Evolutionary conservation across 371 early-diverging fungal species (phyloP).

Genomic region (Mortierella sp.): DNA sequence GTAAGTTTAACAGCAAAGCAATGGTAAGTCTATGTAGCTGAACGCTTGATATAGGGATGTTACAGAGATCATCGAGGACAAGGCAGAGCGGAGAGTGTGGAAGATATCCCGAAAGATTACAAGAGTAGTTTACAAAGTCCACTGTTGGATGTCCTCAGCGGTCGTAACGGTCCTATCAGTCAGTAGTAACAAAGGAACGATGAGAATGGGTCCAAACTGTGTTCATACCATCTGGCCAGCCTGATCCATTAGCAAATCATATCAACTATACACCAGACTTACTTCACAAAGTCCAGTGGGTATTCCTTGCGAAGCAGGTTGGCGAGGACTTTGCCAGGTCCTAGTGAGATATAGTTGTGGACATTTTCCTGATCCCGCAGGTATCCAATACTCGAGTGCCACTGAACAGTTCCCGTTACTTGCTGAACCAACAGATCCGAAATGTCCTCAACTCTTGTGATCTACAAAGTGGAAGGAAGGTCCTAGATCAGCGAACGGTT

Average conservation of each 20-base stretch:
- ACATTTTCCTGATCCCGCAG: conserved; percentile 82
- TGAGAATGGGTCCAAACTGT: background rate
- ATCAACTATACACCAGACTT: background rate
- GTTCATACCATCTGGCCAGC: background rate
- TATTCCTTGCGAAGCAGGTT: conserved; percentile 91
- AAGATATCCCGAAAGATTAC: no score
- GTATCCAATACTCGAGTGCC: conserved; percentile 83
- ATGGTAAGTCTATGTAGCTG: no score
- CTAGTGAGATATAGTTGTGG: conserved; percentile 85
- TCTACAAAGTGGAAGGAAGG: conserved; percentile 17
- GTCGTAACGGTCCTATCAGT: conserved; percentile 44
- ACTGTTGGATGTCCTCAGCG: conserved; percentile 44
- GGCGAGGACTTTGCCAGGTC: conserved; percentile 89
- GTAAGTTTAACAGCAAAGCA: no score
- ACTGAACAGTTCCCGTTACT: conserved; percentile 88
- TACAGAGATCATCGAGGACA: no score
- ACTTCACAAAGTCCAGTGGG: conserved; percentile 78
- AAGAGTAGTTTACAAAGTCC: conserved; percentile 34
- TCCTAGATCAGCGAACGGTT: background rate
- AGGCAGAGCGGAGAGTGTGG: no score
- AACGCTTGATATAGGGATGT: no score
- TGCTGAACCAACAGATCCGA: conserved; percentile 78
- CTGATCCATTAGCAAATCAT: background rate
- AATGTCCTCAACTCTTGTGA: conserved; percentile 67
- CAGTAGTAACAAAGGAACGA: background rate